Evolutionary conservation across 164 flowering plant genomes (phyloP).

Genomic region (Cinnamomum micranthum): DNA sequence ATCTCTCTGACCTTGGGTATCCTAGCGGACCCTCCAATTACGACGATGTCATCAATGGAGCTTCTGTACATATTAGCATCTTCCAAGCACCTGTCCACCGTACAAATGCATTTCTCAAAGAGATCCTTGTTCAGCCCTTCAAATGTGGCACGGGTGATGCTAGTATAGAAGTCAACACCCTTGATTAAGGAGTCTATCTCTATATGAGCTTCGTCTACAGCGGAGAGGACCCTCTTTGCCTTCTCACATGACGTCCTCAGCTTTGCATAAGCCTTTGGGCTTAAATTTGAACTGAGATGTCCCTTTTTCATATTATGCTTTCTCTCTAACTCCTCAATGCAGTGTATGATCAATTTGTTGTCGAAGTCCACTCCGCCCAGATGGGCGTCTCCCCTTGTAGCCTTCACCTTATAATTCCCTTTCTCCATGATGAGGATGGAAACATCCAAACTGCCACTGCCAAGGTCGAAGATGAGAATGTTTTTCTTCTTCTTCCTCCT

Average conservation of each 20-base stretch:
- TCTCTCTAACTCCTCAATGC: constrained; percentile 42
- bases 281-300: constrained; percentile 33
- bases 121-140: constrained; percentile 61
- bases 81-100: constrained; percentile 46
- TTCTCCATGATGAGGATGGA: constrained; percentile 5
- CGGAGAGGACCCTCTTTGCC: constrained; percentile 31
- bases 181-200: constrained; percentile 51
- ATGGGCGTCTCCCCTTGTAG: constrained; percentile 25
- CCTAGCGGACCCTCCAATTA: constrained; percentile 59
- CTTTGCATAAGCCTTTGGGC: constrained; percentile 44
- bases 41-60: constrained; percentile 44
- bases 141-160: constrained; percentile 50
- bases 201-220: constrained; percentile 44
- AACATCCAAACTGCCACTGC: constrained; percentile 10
- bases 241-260: constrained; percentile 33
- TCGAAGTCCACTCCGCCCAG: constrained; percentile 64
- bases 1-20: constrained; percentile 55
- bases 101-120: constrained; percentile 50
- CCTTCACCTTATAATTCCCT: constrained; percentile 3
- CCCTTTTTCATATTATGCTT: constrained; percentile 32
- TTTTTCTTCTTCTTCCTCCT: neutral
- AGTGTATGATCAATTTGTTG: constrained; percentile 50
- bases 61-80: constrained; percentile 59
- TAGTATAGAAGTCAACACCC: constrained; percentile 46
- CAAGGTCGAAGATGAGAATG: constrained; percentile 7